These are phyloP conservation scores for Elongisporangium prolatum DNA, from an alignment of 352 stramenopile genomes.

Conservation along the genomic window DNA sequence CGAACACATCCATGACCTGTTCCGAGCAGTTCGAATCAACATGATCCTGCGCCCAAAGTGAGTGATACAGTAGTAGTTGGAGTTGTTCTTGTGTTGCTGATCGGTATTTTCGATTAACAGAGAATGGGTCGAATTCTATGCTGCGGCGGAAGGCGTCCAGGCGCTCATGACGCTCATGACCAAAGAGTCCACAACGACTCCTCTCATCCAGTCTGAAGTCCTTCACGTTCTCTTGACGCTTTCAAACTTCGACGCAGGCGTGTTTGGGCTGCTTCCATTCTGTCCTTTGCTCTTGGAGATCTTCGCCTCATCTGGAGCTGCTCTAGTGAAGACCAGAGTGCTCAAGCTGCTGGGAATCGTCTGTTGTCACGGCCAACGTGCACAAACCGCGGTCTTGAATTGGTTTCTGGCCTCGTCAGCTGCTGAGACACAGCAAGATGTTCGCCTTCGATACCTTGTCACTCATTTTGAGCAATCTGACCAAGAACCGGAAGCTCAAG, in stretches of 20 bases:
- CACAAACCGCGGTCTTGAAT: conserved; percentile 21
- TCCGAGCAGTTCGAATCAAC: conserved; percentile 60
- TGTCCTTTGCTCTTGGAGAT: conserved; percentile 4
- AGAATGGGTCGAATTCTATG: conserved; percentile 50
- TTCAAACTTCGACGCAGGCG: conserved; percentile 21
- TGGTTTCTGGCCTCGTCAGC: conserved; percentile 14
- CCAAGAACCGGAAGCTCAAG: conserved; percentile 3
- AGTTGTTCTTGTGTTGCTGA: background rate
- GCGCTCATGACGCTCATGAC: conserved; percentile 35
- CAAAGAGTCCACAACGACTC: conserved; percentile 12
- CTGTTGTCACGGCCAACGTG: conserved; percentile 22
- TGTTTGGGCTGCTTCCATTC: conserved; percentile 19
- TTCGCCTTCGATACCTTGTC: background rate
- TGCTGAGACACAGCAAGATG: background rate
- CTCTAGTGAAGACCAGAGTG: conserved; percentile 20
- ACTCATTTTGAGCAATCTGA: background rate
- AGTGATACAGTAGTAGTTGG: conserved; percentile 6
- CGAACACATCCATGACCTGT: conserved; percentile 41
- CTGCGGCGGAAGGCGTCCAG: conserved; percentile 33
- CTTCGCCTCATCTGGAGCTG: conserved; percentile 17
- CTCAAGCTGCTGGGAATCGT: conserved; percentile 30
- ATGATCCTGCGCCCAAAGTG: conserved; percentile 45
- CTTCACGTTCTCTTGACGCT: conserved; percentile 51
- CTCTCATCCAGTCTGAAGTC: conserved; percentile 28
- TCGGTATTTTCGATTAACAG: conserved; percentile 14